Evolutionary conservation across 2,329 filamentous ascomycete genomes (phyloP), one percentile per base, ranked within the genome.

Genomic region (Apiospora koreana): DNA sequence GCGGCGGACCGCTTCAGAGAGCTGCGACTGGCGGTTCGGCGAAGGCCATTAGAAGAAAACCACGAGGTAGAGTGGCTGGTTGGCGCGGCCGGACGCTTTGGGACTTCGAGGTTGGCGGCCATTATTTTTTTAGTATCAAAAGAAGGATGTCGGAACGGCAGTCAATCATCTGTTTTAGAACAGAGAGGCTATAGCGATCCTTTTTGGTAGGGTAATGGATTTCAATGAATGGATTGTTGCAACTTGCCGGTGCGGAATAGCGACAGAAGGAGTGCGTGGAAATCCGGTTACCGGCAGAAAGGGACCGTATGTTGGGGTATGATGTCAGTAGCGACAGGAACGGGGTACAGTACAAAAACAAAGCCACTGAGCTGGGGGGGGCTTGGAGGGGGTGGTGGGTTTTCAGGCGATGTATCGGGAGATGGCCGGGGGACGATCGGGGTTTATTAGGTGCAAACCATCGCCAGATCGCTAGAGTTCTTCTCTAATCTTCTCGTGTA

Each of bases 11-110:
- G 66, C 45, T 41, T 68, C 2, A 68, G 66, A 45, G 66, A 68
- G 31, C n/a, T 68, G 43, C 35, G 43, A 41, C 66, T 68, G 43
- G 45, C n/a, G 43, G 43, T 41, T 16, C 42, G 41, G 10, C 46
- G 66, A 18, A 68, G 66, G 25, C 35, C 18, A 10, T 46, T n/a
- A 25, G 43, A 23, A 25, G 43, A 23, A 23, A 68, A 68, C 66
- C 66, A 68, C 18, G 66, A 48, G 18, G 66, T 68, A 16, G 66
- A 68, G n/a, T 50, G 66, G 35, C 45, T 54, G 25, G 42, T 28
- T 9, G 45, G 42, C 42, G 25, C 42, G 42, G 65, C 42, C 25
- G 65, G 65, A n/a, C 54, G 54, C 14, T 62, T 31, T 18, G 54
- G 50, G 28, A 31, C 50, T 21, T 58, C 16, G 28, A 50, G 50